Evolutionary conservation across 2,329 filamentous ascomycete species (phyloP), one percentile per base, ranked within the genome.

Genomic region (Rhynchosporium agropyri): DNA sequence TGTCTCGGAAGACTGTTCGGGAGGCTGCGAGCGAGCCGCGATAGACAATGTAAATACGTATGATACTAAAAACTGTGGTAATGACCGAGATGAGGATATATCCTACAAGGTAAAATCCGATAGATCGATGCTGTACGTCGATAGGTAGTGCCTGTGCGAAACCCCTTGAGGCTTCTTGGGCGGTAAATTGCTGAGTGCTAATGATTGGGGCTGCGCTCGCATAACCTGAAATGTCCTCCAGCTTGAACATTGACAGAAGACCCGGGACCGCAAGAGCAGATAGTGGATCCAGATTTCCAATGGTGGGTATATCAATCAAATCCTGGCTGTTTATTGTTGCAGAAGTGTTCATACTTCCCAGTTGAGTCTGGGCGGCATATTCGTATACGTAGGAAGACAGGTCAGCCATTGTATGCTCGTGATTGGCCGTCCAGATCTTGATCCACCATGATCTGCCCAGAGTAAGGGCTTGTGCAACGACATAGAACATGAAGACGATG

Each of bases 11-110:
- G 3, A 92, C 78, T 53, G 77, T 77, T 49, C 84, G 80, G 15
- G 89, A 91, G 1, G 89, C 89, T 62, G 79, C 81, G 67, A 92
- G 79, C 7, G 88, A 88, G 51, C 86, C 85, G 9, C 77, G 65
- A 69, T 87, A 89, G 6, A 88, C 78, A 74, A 85, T 84, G 63
- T 82, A 81, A 74, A 84, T 91, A 61, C 84, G 81, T 13, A 38
- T 63, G 28, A 63, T 43, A 15, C 60, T 60, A 12, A 89, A 71
- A 0, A 88, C 38, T 20, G 83, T 86, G 2, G 83, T 80, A 1
- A 78, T 66, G 3, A 84, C 67, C 0, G 88, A 85, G 40, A 92
- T 79, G 1, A 76, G 78, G 15, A 89, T 74, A 67, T 92, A 92
- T 53, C 91, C 77, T 5, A 80, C 79, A 2, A 92, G 79, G 70